Evolutionary conservation across 345 rosid species (phyloP).

Genomic region (Hibiscus mutabilis): DNA sequence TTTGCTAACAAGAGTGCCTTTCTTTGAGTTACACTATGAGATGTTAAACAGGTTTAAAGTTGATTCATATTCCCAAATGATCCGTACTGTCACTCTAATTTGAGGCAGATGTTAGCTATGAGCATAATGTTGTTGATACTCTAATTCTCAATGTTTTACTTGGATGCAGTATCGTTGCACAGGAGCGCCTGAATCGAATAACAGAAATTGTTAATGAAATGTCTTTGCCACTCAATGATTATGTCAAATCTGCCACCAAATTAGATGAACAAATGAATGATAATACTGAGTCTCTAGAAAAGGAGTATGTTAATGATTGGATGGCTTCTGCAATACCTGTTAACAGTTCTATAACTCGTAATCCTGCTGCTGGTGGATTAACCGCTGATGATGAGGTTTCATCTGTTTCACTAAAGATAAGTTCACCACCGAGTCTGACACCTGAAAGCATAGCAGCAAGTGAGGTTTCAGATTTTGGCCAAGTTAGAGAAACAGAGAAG

Average conservation of each 20-base stretch:
- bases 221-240: constrained; percentile 53
- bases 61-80: constrained; percentile 13
- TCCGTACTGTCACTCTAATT: constrained; percentile 14
- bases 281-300: constrained; percentile 29
- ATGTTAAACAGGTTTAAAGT: constrained; percentile 77
- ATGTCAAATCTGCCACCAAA: constrained; percentile 34
- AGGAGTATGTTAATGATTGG: constrained; percentile 47
- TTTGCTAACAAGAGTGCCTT: constrained; percentile 82
- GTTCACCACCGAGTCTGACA: constrained; percentile 40
- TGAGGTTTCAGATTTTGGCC: constrained; percentile 67
- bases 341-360: constrained; percentile 58
- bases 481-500: constrained; percentile 49
- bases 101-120: constrained; percentile 4
- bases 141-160: constrained; percentile 21
- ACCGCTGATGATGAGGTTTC: constrained; percentile 52
- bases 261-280: constrained; percentile 31
- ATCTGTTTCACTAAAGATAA: constrained; percentile 35
- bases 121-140: neutral
- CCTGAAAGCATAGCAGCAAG: constrained; percentile 58
- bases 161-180: constrained; percentile 87
- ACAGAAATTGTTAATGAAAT: constrained; percentile 73
- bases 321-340: constrained; percentile 78
- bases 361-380: constrained; percentile 83
- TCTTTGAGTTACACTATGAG: constrained; percentile 93
- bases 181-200: constrained; percentile 90